Conservation (phyloP, 2,329 filamentous ascomycete species). For the Pseudogymnoascus sp. region DNA sequence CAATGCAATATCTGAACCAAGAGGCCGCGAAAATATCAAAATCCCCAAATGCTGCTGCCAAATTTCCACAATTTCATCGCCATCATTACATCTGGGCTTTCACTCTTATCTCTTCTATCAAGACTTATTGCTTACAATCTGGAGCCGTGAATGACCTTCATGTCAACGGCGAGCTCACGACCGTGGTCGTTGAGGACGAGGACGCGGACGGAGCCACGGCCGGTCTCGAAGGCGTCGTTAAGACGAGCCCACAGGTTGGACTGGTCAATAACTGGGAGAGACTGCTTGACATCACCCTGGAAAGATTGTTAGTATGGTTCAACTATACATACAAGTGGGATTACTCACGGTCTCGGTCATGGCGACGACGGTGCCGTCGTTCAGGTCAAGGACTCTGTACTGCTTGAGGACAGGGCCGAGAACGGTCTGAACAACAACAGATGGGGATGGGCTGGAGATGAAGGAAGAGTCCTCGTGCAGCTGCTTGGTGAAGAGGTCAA, state of each 20-base stretch:
- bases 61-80: conserved; percentile 8
- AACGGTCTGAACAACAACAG: conserved; percentile 98
- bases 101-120: conserved; percentile 8
- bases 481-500: conserved; percentile 99
- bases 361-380: conserved; percentile 78
- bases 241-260: conserved; percentile 79
- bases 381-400: conserved; percentile 97
- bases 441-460: conserved; percentile 92
- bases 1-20: conserved; percentile 6
- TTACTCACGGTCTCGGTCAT: conserved; percentile 75
- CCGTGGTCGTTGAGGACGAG: conserved; percentile 92
- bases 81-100: conserved; percentile 6
- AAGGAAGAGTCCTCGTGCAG: conserved; percentile 98
- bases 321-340: background rate
- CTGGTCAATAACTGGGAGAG: conserved; percentile 88
- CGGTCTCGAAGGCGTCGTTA: conserved; percentile 74
- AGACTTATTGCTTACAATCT: conserved; percentile 43
- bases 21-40: conserved; percentile 9
- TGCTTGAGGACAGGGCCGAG: conserved; percentile 99
- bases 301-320: background rate
- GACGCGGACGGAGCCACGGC: conserved; percentile 87
- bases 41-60: background rate
- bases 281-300: conserved; percentile 88
- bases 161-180: conserved; percentile 93
- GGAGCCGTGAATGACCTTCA: conserved; percentile 90